Evolutionary conservation across 129 eudicot species (phyloP).

Genomic region (Saposhnikovia divaricata): DNA sequence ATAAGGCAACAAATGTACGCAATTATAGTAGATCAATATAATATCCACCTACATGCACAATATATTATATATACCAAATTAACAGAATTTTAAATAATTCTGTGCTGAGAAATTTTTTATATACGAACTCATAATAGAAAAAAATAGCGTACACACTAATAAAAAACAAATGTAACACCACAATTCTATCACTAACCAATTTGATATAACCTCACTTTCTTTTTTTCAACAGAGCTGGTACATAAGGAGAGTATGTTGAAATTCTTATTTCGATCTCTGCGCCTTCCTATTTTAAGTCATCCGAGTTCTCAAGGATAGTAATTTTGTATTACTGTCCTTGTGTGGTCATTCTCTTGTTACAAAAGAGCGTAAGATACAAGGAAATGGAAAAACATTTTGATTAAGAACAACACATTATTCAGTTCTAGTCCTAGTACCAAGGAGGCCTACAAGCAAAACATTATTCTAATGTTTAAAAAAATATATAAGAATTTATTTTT

Average conservation of each 20-base stretch:
- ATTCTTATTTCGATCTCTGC: neutral
- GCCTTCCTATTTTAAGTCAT: neutral
- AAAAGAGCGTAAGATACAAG: neutral
- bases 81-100: too few species aligned
- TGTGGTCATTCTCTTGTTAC: neutral
- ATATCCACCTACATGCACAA: too few species aligned
- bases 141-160: neutral
- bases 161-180: neutral
- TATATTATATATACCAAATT: neutral
- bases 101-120: neutral
- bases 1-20: neutral
- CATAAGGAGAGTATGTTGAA: neutral
- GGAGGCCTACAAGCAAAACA: neutral
- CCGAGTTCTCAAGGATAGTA: too few species aligned
- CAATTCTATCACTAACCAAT: neutral
- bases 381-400: neutral
- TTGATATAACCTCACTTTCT: too few species aligned
- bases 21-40: neutral
- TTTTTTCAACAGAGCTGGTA: neutral
- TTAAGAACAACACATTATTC: too few species aligned
- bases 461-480: neutral
- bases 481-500: neutral
- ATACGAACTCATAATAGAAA: neutral
- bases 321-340: neutral
- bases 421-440: neutral